Evolutionary conservation across 1,284 basidiomycete genomes (phyloP).

Genomic region (Irpex sp.): DNA sequence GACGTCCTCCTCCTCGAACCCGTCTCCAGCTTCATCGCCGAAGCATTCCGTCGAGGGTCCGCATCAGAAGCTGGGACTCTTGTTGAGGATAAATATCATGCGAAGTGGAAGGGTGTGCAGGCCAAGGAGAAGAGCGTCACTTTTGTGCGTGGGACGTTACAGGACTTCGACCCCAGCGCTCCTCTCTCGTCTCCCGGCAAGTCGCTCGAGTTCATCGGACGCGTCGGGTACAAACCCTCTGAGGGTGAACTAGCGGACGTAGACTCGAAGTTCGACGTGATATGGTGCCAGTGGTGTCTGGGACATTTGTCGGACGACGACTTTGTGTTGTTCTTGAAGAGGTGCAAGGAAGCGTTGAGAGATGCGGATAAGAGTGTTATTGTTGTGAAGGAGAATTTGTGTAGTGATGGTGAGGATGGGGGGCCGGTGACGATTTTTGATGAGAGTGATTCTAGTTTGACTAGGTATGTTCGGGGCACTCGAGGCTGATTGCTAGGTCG

Average conservation of each 20-base stretch:
- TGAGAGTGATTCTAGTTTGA: constrained; percentile 84
- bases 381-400: constrained; percentile 92
- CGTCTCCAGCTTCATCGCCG: constrained; percentile 69
- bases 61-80: constrained; percentile 27
- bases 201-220: constrained; percentile 42
- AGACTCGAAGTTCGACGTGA: constrained; percentile 65
- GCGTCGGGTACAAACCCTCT: constrained; percentile 51
- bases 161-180: constrained; percentile 65
- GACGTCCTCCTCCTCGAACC: constrained; percentile 90
- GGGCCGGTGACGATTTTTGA: constrained; percentile 69
- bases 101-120: constrained; percentile 66
- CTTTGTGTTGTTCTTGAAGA: constrained; percentile 72
- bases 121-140: constrained; percentile 73
- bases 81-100: constrained; percentile 9
- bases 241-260: constrained; percentile 14
- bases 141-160: constrained; percentile 75
- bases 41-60: constrained; percentile 56
- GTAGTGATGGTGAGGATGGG: constrained; percentile 53
- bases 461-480: constrained; percentile 45
- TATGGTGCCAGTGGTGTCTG: constrained; percentile 96
- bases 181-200: constrained; percentile 34
- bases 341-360: constrained; percentile 55
- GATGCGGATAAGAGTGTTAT: constrained; percentile 54
- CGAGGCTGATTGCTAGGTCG: too few species aligned
- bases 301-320: constrained; percentile 82